phyloP scores from a whole-genome alignment of 257 asterid genomes.

The Solanum corneliomulleri region DNA sequence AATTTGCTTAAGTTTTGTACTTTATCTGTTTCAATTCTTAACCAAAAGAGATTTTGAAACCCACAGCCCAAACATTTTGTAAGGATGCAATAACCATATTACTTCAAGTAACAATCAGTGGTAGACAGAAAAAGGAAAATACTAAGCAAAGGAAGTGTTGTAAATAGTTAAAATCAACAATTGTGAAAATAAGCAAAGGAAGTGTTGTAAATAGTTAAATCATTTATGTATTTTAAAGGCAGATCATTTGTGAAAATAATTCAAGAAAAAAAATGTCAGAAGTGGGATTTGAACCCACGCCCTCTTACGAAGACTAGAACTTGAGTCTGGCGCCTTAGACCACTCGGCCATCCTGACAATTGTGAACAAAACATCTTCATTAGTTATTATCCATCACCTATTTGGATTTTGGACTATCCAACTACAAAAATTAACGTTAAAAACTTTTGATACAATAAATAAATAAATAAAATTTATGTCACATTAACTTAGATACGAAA shows the following conservation, averaged over 20 bases:
- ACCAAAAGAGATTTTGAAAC: not conserved
- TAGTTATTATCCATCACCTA: not conserved
- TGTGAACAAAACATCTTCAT: no score
- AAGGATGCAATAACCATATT: not conserved
- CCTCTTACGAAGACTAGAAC: slow-evolving; percentile 74
- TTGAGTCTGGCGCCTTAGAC: slow-evolving; percentile 98
- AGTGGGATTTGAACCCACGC: slow-evolving; percentile 88
- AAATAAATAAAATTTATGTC: not conserved
- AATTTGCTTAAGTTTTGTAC: not conserved
- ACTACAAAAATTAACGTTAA: not conserved
- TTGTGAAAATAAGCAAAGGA: no score
- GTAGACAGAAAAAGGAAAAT: not conserved
- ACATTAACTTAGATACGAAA: not conserved
- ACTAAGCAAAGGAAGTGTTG: not conserved
- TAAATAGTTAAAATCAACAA: no score
- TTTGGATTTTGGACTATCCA: not conserved
- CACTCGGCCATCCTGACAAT: slow-evolving; percentile 90
- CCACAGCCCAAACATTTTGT: not conserved
- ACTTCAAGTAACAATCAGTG: not conserved
- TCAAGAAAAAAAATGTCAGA: slow-evolving; percentile 18
- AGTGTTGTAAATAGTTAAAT: no score
- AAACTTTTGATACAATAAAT: not conserved
- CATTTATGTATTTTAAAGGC: no score
- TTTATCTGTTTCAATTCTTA: not conserved
- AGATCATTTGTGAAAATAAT: no score